Evolutionary conservation across 306 rosid genomes (phyloP), one percentile per base, ranked within the genome.

Genomic region (Gastrolobium bilobum): DNA sequence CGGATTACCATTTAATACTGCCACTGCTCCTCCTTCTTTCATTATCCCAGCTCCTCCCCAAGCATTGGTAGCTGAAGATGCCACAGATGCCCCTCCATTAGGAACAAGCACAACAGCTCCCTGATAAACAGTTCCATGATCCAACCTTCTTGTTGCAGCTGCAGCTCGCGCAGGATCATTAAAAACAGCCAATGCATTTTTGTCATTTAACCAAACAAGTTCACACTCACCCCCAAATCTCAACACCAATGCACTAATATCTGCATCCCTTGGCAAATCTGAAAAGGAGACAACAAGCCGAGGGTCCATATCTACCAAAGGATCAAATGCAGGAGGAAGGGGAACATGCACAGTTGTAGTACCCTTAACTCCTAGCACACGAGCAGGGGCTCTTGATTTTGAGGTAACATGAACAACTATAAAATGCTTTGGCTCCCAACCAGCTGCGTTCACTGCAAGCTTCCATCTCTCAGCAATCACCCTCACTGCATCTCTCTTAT

Each of bases 141-240:
- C 96, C 90, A 94, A 83, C 84, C 98, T 92, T 84, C 98, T 90
- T 94, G 90, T 89, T 9, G 97, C 96, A 51, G 98, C 87, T 52
- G 96, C 96, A 4, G 97, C 97, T 68, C 98, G 89, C 10, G 89
- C 88, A 74, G 96, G 92, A 83, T 92, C 98, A 14, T 81, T 79
- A 67, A 94, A 94, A 31, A 92, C 91, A 26, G 97, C 94, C 88
- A 94, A 64, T 2, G 98, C 98, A 67, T 94, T 94, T 87, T 85
- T 94, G 82, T 94, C 97, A 53, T 94, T 88, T 88, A 94, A 83
- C 98, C 98, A 94, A 20, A 89, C 96, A 31, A 94, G 89, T 85
- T 94, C 98, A 35, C 98, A 94, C 70, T 94, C 96, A 46, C 98
- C 98, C 1, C 98, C 98, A 78, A 94, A 92, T 81, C 98, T 90